Percentiles rank a stretch among this genome's conserved stretches.
These are phyloP conservation scores for Pyrus pyrifolia DNA, from an alignment of 306 rosid genomes.

Conservation along the genomic window DNA sequence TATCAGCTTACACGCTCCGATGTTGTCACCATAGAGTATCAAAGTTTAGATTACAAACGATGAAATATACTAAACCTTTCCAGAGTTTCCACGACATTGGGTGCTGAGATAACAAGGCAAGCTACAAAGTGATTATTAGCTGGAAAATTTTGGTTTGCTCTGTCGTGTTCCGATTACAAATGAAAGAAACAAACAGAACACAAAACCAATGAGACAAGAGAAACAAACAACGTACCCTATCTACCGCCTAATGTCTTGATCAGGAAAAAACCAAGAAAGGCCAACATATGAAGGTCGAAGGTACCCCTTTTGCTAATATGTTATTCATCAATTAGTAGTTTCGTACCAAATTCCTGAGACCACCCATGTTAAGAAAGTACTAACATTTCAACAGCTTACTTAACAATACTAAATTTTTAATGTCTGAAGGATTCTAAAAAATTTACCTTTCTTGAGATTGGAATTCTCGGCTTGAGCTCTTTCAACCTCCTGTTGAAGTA, in stretches of 20 bases:
- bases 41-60: too few species aligned
- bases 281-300: background rate
- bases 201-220: too few species aligned
- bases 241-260: background rate
- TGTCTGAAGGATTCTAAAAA: background rate
- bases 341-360: background rate
- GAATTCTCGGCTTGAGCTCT: conserved; percentile 29
- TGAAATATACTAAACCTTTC: too few species aligned
- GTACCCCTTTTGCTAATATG: background rate
- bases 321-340: background rate
- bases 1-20: too few species aligned
- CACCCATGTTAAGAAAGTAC: background rate
- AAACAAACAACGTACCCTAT: too few species aligned
- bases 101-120: too few species aligned
- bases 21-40: too few species aligned
- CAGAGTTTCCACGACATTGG: too few species aligned
- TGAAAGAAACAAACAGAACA: too few species aligned
- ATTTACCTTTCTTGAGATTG: conserved; percentile 40
- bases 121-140: too few species aligned
- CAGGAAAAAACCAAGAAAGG: background rate
- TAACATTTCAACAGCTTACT: background rate
- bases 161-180: too few species aligned
- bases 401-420: background rate
- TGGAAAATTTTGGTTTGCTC: too few species aligned
- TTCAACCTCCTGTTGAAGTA: conserved; percentile 30